These are phyloP conservation scores for Przewalskia tangutica DNA, from an alignment of 257 asterid genomes.

Conservation along the genomic window DNA sequence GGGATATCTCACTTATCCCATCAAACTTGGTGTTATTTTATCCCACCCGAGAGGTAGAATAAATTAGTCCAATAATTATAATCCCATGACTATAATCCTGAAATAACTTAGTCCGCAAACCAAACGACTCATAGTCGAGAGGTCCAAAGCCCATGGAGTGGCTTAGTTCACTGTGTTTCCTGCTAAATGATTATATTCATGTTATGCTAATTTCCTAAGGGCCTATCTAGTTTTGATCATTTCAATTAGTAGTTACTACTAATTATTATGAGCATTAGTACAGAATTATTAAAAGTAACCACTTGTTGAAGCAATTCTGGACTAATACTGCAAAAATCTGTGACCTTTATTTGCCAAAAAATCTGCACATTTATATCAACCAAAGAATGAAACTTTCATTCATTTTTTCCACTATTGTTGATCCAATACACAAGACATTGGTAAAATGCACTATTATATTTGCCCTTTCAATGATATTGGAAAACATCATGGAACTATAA, in stretches of 20 bases:
- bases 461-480: neutral
- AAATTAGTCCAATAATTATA: no score
- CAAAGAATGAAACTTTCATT: neutral
- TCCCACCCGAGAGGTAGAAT: no score
- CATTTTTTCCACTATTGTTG: neutral
- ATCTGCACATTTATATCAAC: neutral
- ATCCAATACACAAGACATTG: neutral
- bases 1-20: no score
- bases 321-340: neutral
- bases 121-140: no score
- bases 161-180: no score
- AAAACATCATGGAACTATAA: neutral
- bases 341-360: no score
- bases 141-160: no score
- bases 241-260: neutral
- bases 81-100: no score
- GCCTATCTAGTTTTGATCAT: neutral
- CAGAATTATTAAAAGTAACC: neutral
- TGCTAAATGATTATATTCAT: neutral
- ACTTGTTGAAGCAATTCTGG: neutral
- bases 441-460: neutral
- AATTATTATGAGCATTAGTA: neutral
- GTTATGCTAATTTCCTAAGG: neutral
- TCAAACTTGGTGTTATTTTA: no score
- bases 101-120: no score